A percentile compares a stretch with the other conserved stretches of the same genome.
These are phyloP conservation scores for Sphagnum fallax DNA, from an alignment of 228 moss, liverwort and hornwort genomes.

Conservation along the genomic window DNA sequence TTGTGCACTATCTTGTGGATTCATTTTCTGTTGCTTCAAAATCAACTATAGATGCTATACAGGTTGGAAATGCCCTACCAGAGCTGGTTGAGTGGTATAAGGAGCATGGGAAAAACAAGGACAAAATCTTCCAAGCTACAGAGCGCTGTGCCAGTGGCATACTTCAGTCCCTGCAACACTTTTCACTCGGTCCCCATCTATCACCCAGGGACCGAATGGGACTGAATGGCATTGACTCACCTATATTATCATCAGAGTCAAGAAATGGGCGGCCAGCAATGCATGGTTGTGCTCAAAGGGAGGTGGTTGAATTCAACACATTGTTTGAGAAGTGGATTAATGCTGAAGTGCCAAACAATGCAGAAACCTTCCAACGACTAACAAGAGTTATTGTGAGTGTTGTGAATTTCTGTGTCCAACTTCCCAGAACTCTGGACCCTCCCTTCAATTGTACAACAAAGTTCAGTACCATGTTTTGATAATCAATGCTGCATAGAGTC, in stretches of 20 bases:
- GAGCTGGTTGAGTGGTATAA: slow-evolving; percentile 60
- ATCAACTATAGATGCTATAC: neutral
- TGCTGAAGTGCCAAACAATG: slow-evolving; percentile 46
- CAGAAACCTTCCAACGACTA: slow-evolving; percentile 31
- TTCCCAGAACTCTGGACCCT: too few species aligned
- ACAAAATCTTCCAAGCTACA: slow-evolving; percentile 29
- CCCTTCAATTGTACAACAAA: too few species aligned
- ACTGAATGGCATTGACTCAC: slow-evolving; percentile 17
- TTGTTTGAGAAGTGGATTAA: slow-evolving; percentile 60
- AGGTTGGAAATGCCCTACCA: slow-evolving; percentile 81
- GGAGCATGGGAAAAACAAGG: slow-evolving; percentile 26
- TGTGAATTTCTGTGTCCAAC: too few species aligned
- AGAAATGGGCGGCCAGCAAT: slow-evolving; percentile 11
- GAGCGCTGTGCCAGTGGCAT: slow-evolving; percentile 68
- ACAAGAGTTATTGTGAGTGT: slow-evolving; percentile 39
- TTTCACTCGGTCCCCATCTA: slow-evolving; percentile 46
- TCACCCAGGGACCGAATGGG: slow-evolving; percentile 52
- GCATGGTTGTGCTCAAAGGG: slow-evolving; percentile 46
- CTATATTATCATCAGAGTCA: slow-evolving; percentile 9
- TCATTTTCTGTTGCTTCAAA: too few species aligned
- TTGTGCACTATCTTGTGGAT: too few species aligned
- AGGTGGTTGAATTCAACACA: slow-evolving; percentile 60
- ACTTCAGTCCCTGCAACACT: slow-evolving; percentile 49
- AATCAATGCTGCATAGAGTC: too few species aligned
- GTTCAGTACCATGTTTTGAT: too few species aligned